Conservation (phyloP, 1,139 yeast genomes). For the Arxiozyma slooffiae region DNA sequence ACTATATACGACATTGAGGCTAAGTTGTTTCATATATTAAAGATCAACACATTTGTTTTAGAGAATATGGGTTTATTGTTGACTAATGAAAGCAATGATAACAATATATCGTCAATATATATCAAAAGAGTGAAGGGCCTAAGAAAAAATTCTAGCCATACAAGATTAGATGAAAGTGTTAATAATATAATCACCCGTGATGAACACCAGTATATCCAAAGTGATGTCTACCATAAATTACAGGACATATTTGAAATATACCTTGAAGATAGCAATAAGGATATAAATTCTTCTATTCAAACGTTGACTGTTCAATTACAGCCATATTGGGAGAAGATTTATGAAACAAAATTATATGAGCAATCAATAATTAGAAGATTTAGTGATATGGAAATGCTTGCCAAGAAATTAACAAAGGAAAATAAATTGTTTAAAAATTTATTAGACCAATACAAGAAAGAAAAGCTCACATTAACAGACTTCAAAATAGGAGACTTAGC, state of each 20-base stretch:
- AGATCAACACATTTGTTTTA: conserved; percentile 36
- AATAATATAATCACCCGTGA: neutral
- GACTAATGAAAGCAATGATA: conserved; percentile 16
- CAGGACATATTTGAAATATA: conserved; percentile 13
- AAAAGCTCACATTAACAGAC: conserved; percentile 54
- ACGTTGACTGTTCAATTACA: neutral
- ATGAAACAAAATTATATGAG: too few relatives aligned
- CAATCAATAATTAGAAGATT: too few relatives aligned
- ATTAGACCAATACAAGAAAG: conserved; percentile 33
- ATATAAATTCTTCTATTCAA: neutral
- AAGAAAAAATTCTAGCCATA: conserved; percentile 31
- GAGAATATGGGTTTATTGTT: conserved; percentile 73
- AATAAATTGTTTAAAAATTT: conserved; percentile 44
- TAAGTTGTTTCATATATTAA: conserved; percentile 26
- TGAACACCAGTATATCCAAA: conserved; percentile 14
- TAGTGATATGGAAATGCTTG: conserved; percentile 83
- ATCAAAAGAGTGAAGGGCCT: conserved; percentile 66
- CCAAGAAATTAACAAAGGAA: conserved; percentile 73
- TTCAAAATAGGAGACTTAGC: conserved; percentile 70
- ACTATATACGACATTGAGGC: neutral
- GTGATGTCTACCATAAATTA: conserved; percentile 21
- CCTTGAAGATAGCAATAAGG: conserved; percentile 8
- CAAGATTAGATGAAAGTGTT: conserved; percentile 28
- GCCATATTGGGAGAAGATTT: conserved; percentile 21
- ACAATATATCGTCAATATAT: conserved; percentile 20